Percentiles rank a stretch among this genome's conserved stretches.
phyloP scores from a whole-genome alignment of 768 basidiomycete species.

The Lactarius sp. region DNA sequence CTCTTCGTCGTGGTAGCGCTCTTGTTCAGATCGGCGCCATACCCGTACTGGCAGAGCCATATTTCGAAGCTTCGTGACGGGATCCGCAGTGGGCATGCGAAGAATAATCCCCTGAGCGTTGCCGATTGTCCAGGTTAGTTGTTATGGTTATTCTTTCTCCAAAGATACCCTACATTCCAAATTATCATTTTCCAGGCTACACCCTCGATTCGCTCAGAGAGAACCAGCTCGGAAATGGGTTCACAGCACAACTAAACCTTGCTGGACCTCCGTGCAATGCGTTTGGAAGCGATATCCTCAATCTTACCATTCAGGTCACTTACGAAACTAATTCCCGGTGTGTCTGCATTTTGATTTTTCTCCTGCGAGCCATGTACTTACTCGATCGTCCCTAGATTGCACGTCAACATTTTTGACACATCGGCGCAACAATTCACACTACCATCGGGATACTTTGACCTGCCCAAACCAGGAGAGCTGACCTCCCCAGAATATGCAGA shows the following conservation, averaged over 20 bases:
- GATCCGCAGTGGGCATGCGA: slow-evolving; percentile 12
- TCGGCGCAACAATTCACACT: slow-evolving; percentile 60
- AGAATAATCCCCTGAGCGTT: slow-evolving; percentile 14
- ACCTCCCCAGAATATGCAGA: slow-evolving; percentile 44
- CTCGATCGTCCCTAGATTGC: slow-evolving; percentile 52
- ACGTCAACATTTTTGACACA: slow-evolving; percentile 63
- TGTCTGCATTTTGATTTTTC: slow-evolving; percentile 21
- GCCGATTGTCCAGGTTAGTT: slow-evolving; percentile 23
- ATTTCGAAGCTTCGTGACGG: slow-evolving; percentile 2
- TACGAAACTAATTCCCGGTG: slow-evolving; percentile 56
- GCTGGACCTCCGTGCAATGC: slow-evolving; percentile 57
- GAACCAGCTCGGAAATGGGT: slow-evolving; percentile 37
- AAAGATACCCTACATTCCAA: not conserved
- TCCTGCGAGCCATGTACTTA: slow-evolving; percentile 18
- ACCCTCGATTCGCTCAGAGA: slow-evolving; percentile 41
- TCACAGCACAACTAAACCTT: slow-evolving; percentile 51
- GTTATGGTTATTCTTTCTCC: not conserved
- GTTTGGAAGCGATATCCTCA: slow-evolving; percentile 53
- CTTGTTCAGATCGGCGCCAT: slow-evolving; percentile 16
- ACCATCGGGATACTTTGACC: slow-evolving; percentile 46
- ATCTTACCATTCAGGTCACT: slow-evolving; percentile 60
- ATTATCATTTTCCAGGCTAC: slow-evolving; percentile 43
- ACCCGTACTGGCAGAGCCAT: slow-evolving; percentile 1
- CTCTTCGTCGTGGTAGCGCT: slow-evolving; percentile 3
- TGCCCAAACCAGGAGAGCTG: slow-evolving; percentile 31